A percentile compares a stretch with the other conserved stretches of the same genome.
These are phyloP conservation scores for Tuctoria greenei DNA, from an alignment of 176 grass and related monocot genomes.

Conservation along the genomic window DNA sequence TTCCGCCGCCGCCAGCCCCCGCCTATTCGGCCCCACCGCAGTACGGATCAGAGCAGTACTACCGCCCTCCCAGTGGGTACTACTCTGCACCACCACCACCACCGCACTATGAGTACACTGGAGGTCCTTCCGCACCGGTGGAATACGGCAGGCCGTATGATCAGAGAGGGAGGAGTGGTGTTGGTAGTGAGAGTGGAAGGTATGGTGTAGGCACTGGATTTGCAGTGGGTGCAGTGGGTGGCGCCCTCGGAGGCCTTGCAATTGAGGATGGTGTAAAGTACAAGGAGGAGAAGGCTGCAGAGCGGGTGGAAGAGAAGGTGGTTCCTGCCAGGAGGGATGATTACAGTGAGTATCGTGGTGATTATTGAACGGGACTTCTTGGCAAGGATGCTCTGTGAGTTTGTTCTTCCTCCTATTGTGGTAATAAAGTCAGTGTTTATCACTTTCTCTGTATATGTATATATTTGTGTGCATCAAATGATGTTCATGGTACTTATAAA, in stretches of 20 bases:
- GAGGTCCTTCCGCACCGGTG: conserved; percentile 65
- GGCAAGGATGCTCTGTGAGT: conserved; percentile 39
- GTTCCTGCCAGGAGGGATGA: conserved; percentile 40
- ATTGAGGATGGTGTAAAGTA: conserved; percentile 69
- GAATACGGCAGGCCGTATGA: conserved; percentile 66
- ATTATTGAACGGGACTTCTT: conserved; percentile 48
- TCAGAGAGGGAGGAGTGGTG: conserved; percentile 30
- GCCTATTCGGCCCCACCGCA: conserved; percentile 55
- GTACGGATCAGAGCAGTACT: conserved; percentile 55
- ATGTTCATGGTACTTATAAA: not conserved
- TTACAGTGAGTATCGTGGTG: conserved; percentile 64
- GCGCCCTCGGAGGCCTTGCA: conserved; percentile 52
- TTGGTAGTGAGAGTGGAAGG: conserved; percentile 32
- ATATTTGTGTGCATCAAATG: conserved; percentile 32
- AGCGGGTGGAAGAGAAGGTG: conserved; percentile 56
- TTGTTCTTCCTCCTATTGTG: conserved; percentile 39
- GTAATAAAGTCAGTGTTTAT: conserved; percentile 40
- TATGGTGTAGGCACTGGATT: conserved; percentile 62
- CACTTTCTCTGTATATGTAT: conserved; percentile 35
- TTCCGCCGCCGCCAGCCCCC: conserved; percentile 52
- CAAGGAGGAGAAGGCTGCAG: conserved; percentile 74
- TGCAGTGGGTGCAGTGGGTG: conserved; percentile 66
- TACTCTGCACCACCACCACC: conserved; percentile 44
- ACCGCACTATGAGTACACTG: conserved; percentile 47
- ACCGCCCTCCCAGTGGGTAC: conserved; percentile 44